These are phyloP conservation scores for Tulasnella sp. DNA, from an alignment of 768 basidiomycete genomes.

Conservation along the genomic window DNA sequence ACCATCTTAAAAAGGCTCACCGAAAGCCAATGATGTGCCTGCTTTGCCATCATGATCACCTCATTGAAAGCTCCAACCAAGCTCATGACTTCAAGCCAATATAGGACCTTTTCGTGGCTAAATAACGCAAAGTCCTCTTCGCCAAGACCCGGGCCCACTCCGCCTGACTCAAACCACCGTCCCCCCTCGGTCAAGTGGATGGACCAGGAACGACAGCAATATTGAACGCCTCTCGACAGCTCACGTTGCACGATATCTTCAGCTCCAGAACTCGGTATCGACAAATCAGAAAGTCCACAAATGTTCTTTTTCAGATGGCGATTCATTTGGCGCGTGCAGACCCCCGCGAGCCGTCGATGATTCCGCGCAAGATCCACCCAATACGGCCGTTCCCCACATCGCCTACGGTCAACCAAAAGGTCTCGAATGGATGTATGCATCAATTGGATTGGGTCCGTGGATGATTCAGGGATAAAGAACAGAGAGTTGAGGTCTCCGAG, in stretches of 20 bases:
- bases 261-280: neutral
- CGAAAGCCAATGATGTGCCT: neutral
- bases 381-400: neutral
- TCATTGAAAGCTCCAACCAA: neutral
- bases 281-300: neutral
- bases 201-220: neutral
- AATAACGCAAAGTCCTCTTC: neutral
- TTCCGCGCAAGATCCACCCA: neutral
- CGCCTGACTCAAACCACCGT: neutral
- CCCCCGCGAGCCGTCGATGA: neutral
- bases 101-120: neutral
- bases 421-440: neutral
- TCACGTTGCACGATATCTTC: neutral
- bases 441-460: neutral
- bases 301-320: neutral
- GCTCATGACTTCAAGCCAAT: conserved; percentile 7
- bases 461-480: neutral
- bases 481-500: neutral
- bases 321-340: neutral
- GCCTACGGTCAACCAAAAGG: neutral
- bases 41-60: neutral
- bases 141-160: neutral
- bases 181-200: neutral
- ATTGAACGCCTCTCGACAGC: neutral
- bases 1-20: neutral